Evolutionary conservation across 2,329 filamentous ascomycete genomes (phyloP).

Genomic region (Penicillium sp.): DNA sequence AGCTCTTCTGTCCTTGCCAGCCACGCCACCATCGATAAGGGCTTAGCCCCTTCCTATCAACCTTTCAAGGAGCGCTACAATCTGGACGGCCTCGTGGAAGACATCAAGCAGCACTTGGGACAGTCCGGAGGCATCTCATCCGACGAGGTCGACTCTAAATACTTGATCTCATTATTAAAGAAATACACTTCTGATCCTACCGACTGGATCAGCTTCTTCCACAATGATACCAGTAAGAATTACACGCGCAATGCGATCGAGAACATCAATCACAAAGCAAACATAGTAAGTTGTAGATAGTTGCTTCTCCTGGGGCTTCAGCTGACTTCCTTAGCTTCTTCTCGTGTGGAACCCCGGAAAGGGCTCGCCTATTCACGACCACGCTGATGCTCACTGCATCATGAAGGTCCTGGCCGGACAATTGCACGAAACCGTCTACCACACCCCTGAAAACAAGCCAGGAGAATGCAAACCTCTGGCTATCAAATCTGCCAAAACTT

Average conservation of each 20-base stretch:
- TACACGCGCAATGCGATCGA: constrained; percentile 35
- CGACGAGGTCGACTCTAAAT: constrained; percentile 23
- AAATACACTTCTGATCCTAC: constrained; percentile 29
- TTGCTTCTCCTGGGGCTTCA: not conserved
- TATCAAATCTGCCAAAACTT: constrained; percentile 25
- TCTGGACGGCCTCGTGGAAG: constrained; percentile 25
- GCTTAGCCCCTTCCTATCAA: constrained; percentile 12
- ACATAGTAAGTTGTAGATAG: constrained; percentile 23
- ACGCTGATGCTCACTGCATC: constrained; percentile 38
- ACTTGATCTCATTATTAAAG: constrained; percentile 26
- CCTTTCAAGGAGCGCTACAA: constrained; percentile 21
- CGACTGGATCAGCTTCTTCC: constrained; percentile 30
- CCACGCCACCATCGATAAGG: constrained; percentile 8
- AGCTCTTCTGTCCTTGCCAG: constrained; percentile 13
- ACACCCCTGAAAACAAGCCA: constrained; percentile 14
- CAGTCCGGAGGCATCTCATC: constrained; percentile 26
- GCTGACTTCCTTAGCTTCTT: constrained; percentile 22
- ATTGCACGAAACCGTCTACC: constrained; percentile 30
- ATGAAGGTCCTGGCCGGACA: constrained; percentile 36
- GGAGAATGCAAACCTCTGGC: constrained; percentile 18
- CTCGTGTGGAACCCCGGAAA: constrained; percentile 38
- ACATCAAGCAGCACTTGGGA: constrained; percentile 30
- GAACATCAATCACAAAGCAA: constrained; percentile 34
- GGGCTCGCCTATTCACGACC: constrained; percentile 36
- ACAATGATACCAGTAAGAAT: constrained; percentile 33